phyloP scores from a whole-genome alignment of 768 basidiomycete genomes.

The Auriscalpium microsporum region DNA sequence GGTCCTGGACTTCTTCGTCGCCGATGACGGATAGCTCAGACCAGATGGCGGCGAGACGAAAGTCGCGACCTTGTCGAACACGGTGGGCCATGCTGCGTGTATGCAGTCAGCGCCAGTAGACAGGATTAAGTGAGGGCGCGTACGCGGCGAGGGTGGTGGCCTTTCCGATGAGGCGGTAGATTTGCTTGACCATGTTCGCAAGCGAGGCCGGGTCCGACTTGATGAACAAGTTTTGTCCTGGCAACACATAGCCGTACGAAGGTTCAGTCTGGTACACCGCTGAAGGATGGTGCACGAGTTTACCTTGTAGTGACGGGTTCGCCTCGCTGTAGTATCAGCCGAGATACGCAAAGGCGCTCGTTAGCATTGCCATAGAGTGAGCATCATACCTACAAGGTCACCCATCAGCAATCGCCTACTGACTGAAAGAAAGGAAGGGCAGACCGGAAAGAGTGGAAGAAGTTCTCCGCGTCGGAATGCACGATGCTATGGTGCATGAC shows the following conservation, averaged over 20 bases:
- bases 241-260: background rate
- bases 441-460: conserved; percentile 36
- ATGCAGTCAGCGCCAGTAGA: background rate
- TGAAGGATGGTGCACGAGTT: conserved; percentile 5
- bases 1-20: conserved; percentile 9
- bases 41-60: conserved; percentile 76
- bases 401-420: no score
- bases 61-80: conserved; percentile 81
- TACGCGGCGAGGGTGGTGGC: conserved; percentile 82
- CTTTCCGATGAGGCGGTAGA: conserved; percentile 82
- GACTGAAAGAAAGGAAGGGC: background rate
- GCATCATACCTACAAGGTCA: conserved; percentile 63
- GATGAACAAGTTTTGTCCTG: conserved; percentile 75
- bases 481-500: conserved; percentile 63
- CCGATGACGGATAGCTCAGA: conserved; percentile 46
- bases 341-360: conserved; percentile 79
- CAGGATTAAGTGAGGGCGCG: conserved; percentile 18
- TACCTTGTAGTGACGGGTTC: conserved; percentile 81
- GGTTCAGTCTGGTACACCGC: no score
- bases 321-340: conserved; percentile 85
- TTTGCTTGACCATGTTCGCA: conserved; percentile 85
- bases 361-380: conserved; percentile 88
- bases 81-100: conserved; percentile 79
- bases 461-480: conserved; percentile 32
- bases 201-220: conserved; percentile 58